phyloP scores from a whole-genome alignment of 345 rosid genomes.

The Rhizophora apiculata region DNA sequence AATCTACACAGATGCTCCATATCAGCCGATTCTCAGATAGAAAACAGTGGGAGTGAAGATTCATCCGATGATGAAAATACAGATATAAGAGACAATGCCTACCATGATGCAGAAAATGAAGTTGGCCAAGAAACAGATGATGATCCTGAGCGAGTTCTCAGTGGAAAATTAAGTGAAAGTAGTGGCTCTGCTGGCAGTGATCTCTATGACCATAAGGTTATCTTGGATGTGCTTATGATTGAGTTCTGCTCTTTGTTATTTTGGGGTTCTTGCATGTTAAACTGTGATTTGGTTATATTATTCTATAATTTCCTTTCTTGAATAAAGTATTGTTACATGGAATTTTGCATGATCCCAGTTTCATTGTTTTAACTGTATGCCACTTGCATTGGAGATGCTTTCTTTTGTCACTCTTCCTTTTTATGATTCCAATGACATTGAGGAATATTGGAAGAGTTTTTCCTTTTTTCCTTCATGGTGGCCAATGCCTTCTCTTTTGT shows the following conservation, averaged over 20 bases:
- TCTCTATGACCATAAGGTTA: slow-evolving; percentile 78
- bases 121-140: slow-evolving; percentile 78
- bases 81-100: slow-evolving; percentile 65
- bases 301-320: not conserved
- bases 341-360: not conserved
- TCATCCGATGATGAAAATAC: slow-evolving; percentile 85
- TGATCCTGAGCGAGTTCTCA: slow-evolving; percentile 62
- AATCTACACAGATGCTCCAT: slow-evolving; percentile 90
- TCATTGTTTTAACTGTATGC: not conserved
- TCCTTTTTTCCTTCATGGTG: no score
- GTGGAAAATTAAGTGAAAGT: slow-evolving; percentile 94
- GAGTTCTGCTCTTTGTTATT: not conserved
- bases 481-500: no score
- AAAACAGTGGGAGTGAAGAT: slow-evolving; percentile 85
- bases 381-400: not conserved
- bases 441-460: no score
- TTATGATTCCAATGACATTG: no score
- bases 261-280: not conserved
- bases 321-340: not conserved
- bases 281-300: not conserved
- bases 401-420: not conserved
- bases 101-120: slow-evolving; percentile 88
- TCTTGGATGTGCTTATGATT: not conserved
- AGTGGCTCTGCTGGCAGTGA: slow-evolving; percentile 81
- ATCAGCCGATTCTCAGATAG: slow-evolving; percentile 85